These are phyloP conservation scores for Schwanniomyces etchellsii DNA, from an alignment of 1,139 yeast species.

Conservation along the genomic window DNA sequence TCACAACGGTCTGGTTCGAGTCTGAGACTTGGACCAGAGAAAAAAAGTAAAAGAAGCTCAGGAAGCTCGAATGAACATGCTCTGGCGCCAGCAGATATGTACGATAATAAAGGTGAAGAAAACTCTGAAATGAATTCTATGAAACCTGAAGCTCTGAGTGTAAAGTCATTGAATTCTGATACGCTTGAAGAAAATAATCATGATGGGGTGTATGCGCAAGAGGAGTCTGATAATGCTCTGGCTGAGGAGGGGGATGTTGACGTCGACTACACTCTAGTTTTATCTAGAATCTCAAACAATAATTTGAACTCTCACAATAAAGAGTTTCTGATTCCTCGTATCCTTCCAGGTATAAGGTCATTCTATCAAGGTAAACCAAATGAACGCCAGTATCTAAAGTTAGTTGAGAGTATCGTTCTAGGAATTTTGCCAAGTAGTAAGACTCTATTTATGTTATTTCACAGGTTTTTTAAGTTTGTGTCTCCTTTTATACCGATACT, in stretches of 20 bases:
- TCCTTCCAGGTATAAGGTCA: conserved; percentile 18
- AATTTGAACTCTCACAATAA: conserved; percentile 6
- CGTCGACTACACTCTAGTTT: conserved; percentile 9
- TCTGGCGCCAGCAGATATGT: no score
- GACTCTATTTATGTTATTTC: conserved; percentile 23
- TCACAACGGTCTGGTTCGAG: conserved; percentile 2
- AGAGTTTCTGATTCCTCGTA: conserved; percentile 8
- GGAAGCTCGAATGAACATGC: not conserved
- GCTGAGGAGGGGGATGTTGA: conserved; percentile 4
- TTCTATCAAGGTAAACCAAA: conserved; percentile 12
- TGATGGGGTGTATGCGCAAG: conserved; percentile 2
- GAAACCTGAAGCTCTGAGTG: not conserved
- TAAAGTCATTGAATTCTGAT: not conserved
- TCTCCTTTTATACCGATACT: conserved; percentile 35
- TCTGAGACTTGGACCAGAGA: not conserved
- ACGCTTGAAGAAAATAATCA: conserved; percentile 1
- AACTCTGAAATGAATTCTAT: not conserved
- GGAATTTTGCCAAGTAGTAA: conserved; percentile 27
- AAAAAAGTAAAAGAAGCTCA: conserved; percentile 1
- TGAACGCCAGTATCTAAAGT: conserved; percentile 20
- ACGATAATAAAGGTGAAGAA: not conserved
- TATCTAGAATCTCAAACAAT: conserved; percentile 9
- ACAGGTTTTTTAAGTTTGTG: conserved; percentile 35
- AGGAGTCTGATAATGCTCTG: conserved; percentile 3
- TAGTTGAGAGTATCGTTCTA: conserved; percentile 25